Conservation (phyloP, 768 basidiomycete genomes). For the Tricholoma saponaceum region DNA sequence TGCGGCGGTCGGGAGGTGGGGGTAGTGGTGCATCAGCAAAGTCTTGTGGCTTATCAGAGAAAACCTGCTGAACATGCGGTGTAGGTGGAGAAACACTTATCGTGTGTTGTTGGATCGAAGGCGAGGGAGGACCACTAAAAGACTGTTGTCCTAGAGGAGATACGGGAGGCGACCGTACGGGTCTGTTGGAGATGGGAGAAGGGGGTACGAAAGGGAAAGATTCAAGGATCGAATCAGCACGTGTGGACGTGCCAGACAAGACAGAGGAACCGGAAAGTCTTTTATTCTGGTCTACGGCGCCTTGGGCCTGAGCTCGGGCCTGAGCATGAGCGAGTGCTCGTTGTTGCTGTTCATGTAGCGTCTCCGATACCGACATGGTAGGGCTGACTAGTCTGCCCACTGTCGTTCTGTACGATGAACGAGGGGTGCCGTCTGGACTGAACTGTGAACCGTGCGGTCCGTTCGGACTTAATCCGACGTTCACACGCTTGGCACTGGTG, state of each 20-base stretch:
- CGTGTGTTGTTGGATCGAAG: constrained; percentile 53
- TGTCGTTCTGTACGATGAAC: constrained; percentile 53
- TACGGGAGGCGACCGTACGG: constrained; percentile 68
- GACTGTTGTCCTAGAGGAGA: constrained; percentile 67
- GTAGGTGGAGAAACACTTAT: constrained; percentile 44
- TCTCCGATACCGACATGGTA: constrained; percentile 24
- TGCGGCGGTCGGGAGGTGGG: constrained; percentile 56
- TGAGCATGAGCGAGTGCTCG: constrained; percentile 58
- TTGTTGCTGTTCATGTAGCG: constrained; percentile 66
- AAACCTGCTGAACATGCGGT: constrained; percentile 51
- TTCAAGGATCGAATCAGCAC: constrained; percentile 81
- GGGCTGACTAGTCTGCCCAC: constrained; percentile 60
- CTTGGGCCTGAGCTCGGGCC: constrained; percentile 54
- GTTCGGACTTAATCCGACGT: constrained; percentile 42
- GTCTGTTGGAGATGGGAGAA: constrained; percentile 82
- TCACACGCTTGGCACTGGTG: constrained; percentile 63
- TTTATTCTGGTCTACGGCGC: constrained; percentile 38
- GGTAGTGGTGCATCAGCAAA: constrained; percentile 31
- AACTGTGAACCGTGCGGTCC: constrained; percentile 16
- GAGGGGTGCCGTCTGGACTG: constrained; percentile 34
- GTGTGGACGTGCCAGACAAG: constrained; percentile 63
- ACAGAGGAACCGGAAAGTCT: constrained; percentile 65
- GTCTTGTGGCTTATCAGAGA: constrained; percentile 22
- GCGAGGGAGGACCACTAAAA: constrained; percentile 42
- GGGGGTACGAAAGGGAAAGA: constrained; percentile 89